These are phyloP conservation scores for Ogataea salicorniae DNA, from an alignment of 805 yeast species.

Conservation along the genomic window DNA sequence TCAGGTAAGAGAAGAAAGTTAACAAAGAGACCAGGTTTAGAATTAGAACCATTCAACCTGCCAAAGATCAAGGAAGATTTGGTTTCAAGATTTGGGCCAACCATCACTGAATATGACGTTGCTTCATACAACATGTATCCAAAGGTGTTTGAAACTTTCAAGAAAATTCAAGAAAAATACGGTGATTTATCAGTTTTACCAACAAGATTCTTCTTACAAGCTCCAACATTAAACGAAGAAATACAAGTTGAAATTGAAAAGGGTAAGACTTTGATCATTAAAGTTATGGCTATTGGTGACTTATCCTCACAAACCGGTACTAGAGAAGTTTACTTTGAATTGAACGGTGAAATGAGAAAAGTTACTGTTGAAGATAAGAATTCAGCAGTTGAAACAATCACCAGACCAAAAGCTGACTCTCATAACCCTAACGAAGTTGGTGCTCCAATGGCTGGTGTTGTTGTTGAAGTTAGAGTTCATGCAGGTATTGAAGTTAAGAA, in stretches of 20 bases:
- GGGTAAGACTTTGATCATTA: constrained; percentile 91
- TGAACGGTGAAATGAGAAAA: constrained; percentile 97
- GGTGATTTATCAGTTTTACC: constrained; percentile 95
- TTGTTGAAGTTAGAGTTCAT: constrained; percentile 89
- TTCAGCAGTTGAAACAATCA: constrained; percentile 76
- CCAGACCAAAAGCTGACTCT: constrained; percentile 87
- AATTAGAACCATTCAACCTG: constrained; percentile 79
- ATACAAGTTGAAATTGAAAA: constrained; percentile 83
- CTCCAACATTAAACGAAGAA: constrained; percentile 85
- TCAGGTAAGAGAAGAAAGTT: constrained; percentile 90
- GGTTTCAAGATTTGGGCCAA: constrained; percentile 65
- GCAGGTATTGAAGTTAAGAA: constrained; percentile 85
- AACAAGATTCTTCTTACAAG: constrained; percentile 82
- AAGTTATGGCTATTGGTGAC: constrained; percentile 90
- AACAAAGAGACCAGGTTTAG: constrained; percentile 86
- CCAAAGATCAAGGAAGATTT: constrained; percentile 67
- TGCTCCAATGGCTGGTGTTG: constrained; percentile 99
- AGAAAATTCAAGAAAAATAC: constrained; percentile 64
- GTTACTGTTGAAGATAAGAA: constrained; percentile 86
- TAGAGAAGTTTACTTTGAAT: constrained; percentile 95
- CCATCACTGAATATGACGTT: constrained; percentile 78
- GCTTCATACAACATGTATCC: constrained; percentile 98
- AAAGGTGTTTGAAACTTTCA: constrained; percentile 88
- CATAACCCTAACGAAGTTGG: constrained; percentile 89
- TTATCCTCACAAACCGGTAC: constrained; percentile 78